phyloP scores from a whole-genome alignment of 495 filamentous ascomycete species.

The Pseudomonodictys pantanalensis region DNA sequence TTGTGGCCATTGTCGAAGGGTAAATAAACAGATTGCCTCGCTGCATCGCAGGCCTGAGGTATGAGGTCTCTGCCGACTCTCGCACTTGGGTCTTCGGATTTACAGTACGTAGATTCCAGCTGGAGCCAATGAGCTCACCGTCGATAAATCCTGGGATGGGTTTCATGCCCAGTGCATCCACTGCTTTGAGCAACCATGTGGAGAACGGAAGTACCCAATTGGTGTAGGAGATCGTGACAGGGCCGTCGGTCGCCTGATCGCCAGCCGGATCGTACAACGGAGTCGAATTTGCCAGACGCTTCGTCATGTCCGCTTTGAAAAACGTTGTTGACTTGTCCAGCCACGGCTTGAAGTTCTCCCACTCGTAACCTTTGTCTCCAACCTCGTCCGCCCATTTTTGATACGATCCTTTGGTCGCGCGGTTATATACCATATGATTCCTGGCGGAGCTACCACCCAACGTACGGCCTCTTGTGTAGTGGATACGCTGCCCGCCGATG shows the following conservation, averaged over 20 bases:
- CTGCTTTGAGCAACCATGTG: constrained; percentile 2
- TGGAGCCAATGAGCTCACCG: constrained; percentile 39
- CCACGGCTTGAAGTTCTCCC: constrained; percentile 50
- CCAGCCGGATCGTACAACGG: constrained; percentile 44
- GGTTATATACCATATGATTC: constrained; percentile 35
- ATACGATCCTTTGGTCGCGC: constrained; percentile 45
- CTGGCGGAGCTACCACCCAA: constrained; percentile 32
- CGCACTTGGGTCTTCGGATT: constrained; percentile 41
- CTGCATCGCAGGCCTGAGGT: constrained; percentile 38
- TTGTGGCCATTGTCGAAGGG: constrained; percentile 42
- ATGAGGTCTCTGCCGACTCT: constrained; percentile 45
- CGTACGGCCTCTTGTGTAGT: constrained; percentile 33
- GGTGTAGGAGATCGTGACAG: constrained; percentile 52
- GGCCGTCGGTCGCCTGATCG: constrained; percentile 42
- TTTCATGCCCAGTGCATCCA: constrained; percentile 14
- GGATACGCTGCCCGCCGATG: constrained; percentile 5
- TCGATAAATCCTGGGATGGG: constrained; percentile 34
- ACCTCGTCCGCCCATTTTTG: constrained; percentile 57
- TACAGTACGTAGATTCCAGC: constrained; percentile 38
- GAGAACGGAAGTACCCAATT: constrained; percentile 42
- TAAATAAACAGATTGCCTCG: constrained; percentile 40
- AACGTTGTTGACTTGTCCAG: constrained; percentile 54
- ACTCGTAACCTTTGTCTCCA: constrained; percentile 54
- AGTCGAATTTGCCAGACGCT: constrained; percentile 34
- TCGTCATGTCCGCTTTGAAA: constrained; percentile 46